phyloP scores from a whole-genome alignment of 1,139 yeast species.

The Yamadazyma sp. region DNA sequence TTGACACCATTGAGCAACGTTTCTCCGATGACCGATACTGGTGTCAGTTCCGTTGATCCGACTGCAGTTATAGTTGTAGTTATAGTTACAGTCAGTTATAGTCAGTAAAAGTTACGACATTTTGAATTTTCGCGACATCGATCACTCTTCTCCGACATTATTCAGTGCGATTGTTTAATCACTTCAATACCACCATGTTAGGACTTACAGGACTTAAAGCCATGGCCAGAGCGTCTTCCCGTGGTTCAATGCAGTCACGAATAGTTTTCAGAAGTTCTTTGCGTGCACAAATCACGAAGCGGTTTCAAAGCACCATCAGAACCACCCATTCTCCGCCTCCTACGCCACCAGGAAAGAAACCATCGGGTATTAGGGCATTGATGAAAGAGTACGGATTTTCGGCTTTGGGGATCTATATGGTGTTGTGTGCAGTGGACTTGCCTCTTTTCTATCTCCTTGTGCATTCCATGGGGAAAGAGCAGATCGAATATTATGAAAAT shows the following conservation, averaged over 20 bases:
- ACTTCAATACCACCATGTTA: conserved; percentile 2
- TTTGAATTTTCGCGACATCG: background rate
- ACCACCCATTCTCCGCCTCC: conserved; percentile 13
- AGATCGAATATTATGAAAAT: conserved; percentile 66
- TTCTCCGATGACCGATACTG: conserved; percentile 75
- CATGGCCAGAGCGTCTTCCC: conserved; percentile 1
- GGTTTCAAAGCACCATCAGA: conserved; percentile 2
- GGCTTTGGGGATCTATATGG: conserved; percentile 82
- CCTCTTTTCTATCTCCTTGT: conserved; percentile 83
- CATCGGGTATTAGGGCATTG: conserved; percentile 62
- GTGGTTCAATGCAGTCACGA: background rate
- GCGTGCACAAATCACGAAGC: background rate
- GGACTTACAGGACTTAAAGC: conserved; percentile 2
- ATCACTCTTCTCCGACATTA: background rate
- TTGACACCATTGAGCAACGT: conserved; percentile 60
- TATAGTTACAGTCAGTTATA: background rate
- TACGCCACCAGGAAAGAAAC: conserved; percentile 22
- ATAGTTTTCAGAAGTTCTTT: background rate
- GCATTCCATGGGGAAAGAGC: conserved; percentile 83
- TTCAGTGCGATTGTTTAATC: background rate
- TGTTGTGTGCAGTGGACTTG: conserved; percentile 67
- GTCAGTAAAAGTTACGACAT: background rate
- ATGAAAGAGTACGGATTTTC: conserved; percentile 88
- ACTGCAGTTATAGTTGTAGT: background rate
- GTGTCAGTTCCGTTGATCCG: conserved; percentile 43